phyloP scores from a whole-genome alignment of 1,284 basidiomycete genomes.

The Inonotus hispidus region DNA sequence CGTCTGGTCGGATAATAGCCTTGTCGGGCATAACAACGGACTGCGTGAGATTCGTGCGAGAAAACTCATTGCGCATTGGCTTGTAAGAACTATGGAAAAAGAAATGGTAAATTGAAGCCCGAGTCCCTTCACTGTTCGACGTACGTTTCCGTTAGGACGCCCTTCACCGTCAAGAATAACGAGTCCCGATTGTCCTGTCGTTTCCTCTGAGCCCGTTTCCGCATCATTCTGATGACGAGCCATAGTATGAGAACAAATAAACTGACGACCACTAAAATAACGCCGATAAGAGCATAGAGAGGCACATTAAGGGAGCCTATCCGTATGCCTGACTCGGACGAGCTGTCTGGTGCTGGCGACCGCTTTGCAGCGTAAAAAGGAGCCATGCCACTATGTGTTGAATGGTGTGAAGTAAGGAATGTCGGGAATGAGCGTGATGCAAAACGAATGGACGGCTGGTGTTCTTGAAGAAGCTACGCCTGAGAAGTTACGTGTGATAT shows the following conservation, averaged over 20 bases:
- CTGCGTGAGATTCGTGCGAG: slow-evolving; percentile 37
- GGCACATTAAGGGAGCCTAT: slow-evolving; percentile 9
- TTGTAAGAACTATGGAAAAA: slow-evolving; percentile 5
- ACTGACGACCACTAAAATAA: slow-evolving; percentile 39
- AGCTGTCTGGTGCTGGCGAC: not conserved
- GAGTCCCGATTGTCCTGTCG: slow-evolving; percentile 34
- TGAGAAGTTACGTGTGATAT: not conserved
- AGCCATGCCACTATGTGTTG: slow-evolving; percentile 2
- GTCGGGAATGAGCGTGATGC: not conserved
- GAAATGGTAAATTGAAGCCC: not conserved
- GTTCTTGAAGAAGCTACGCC: not conserved
- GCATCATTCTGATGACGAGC: slow-evolving; percentile 34
- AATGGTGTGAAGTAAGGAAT: not conserved
- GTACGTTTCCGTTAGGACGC: slow-evolving; percentile 34
- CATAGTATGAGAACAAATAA: slow-evolving; percentile 35
- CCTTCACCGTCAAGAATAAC: slow-evolving; percentile 44
- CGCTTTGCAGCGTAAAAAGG: not conserved
- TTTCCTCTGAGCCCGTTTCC: slow-evolving; percentile 35
- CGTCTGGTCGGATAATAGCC: slow-evolving; percentile 34
- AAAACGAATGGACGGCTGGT: slow-evolving; percentile 8
- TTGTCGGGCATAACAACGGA: slow-evolving; percentile 50
- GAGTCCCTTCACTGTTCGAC: not conserved
- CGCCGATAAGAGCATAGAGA: slow-evolving; percentile 39
- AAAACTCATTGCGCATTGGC: slow-evolving; percentile 31
- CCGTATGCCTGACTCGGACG: not conserved